These are phyloP conservation scores for Hibiscus trionum DNA, from an alignment of 345 rosid genomes.

Conservation along the genomic window DNA sequence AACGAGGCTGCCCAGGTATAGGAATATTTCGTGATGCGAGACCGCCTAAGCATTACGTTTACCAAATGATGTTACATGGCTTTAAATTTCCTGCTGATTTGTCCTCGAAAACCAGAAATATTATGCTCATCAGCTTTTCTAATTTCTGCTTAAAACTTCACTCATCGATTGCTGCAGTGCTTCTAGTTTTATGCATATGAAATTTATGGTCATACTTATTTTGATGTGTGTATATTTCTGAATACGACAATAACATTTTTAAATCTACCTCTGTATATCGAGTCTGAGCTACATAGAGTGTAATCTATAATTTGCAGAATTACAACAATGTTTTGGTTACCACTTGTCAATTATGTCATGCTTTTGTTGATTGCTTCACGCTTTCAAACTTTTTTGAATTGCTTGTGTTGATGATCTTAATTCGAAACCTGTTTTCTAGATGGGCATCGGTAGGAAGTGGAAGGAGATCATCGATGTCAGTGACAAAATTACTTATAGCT, in stretches of 20 bases:
- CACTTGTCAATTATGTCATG: neutral
- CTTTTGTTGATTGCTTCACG: neutral
- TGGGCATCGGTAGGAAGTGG: conserved; percentile 93
- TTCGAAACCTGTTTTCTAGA: conserved; percentile 30
- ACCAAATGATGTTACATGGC: neutral
- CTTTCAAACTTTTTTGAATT: neutral
- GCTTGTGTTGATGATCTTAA: neutral
- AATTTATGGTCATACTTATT: neutral
- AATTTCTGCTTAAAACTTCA: neutral
- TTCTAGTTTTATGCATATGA: neutral
- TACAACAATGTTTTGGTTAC: neutral
- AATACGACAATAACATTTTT: neutral
- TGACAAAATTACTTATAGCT: conserved; percentile 72
- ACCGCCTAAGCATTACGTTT: neutral
- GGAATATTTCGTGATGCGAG: neutral
- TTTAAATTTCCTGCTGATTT: neutral
- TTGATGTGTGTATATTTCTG: neutral
- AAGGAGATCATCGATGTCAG: conserved; percentile 68
- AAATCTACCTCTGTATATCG: neutral
- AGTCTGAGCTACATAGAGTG: neutral
- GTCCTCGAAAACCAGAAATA: neutral
- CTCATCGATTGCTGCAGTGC: neutral
- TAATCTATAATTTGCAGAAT: neutral
- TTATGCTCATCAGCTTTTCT: neutral
- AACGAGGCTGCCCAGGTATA: conserved; percentile 90